phyloP scores from a whole-genome alignment of 176 grass and related monocot species.

The Phoenix roebelenii region DNA sequence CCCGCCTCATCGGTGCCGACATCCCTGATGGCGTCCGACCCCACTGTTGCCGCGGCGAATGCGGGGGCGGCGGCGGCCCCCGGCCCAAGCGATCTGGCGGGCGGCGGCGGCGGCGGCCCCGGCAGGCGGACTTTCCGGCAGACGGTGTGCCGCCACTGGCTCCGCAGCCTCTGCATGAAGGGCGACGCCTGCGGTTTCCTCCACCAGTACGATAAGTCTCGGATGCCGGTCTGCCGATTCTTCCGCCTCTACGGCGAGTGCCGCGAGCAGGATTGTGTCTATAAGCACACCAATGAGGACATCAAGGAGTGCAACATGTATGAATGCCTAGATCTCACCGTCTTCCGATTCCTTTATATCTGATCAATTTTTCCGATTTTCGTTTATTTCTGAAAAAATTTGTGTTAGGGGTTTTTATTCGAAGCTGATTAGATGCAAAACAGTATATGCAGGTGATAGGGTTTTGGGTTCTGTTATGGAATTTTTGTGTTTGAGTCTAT shows the following conservation, averaged over 20 bases:
- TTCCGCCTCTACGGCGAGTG: constrained; percentile 89
- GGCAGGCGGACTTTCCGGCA: constrained; percentile 81
- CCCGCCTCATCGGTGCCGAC: constrained; percentile 3
- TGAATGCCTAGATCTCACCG: neutral
- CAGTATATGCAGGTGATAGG: too few species aligned
- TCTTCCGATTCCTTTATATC: too few species aligned
- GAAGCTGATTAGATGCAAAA: too few species aligned
- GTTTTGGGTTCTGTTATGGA: too few species aligned
- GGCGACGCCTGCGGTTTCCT: constrained; percentile 90
- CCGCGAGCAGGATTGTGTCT: constrained; percentile 85
- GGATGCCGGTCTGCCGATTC: constrained; percentile 99
- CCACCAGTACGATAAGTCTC: constrained; percentile 98
- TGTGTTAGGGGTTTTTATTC: too few species aligned
- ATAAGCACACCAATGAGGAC: constrained; percentile 94
- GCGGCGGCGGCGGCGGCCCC: constrained; percentile 22
- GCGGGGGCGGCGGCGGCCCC: constrained; percentile 12
- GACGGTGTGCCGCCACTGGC: constrained; percentile 97
- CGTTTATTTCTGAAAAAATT: too few species aligned
- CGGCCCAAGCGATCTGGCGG: neutral
- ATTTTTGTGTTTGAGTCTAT: too few species aligned
- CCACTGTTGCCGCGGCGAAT: neutral
- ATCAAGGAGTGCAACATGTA: constrained; percentile 99
- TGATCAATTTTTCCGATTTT: too few species aligned
- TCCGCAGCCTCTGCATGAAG: constrained; percentile 95
- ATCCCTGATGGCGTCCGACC: constrained; percentile 1